These are phyloP conservation scores for Penicillium brevicompactum DNA, from an alignment of 2,329 filamentous ascomycete species.

Conservation along the genomic window DNA sequence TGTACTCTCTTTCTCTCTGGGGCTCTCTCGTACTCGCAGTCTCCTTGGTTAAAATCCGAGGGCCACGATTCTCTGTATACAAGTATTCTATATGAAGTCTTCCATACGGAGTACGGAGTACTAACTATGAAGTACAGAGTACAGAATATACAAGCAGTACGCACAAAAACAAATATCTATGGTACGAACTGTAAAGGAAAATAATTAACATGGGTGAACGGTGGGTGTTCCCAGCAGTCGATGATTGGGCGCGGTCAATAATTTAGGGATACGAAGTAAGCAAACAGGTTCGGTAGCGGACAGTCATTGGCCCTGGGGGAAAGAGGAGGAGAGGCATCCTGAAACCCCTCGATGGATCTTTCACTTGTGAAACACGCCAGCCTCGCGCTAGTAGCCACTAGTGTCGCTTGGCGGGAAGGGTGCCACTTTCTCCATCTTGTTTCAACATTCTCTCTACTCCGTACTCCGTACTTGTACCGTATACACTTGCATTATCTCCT, in stretches of 20 bases:
- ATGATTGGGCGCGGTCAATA: neutral
- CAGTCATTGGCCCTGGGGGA: neutral
- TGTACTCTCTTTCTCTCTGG: too few species aligned
- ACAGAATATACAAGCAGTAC: too few species aligned
- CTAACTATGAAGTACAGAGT: neutral
- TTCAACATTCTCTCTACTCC: neutral
- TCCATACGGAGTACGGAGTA: neutral
- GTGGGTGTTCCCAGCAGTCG: neutral
- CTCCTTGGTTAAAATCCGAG: too few species aligned
- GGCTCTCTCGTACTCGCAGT: too few species aligned
- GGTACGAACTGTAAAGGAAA: neutral
- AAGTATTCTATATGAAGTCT: too few species aligned
- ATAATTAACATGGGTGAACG: neutral
- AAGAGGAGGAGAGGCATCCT: constrained; percentile 15
- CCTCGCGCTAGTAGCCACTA: constrained; percentile 24
- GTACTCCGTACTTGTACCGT: neutral
- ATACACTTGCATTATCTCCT: neutral
- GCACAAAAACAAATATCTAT: too few species aligned
- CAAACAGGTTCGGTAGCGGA: neutral
- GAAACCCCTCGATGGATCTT: constrained; percentile 30
- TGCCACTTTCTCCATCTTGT: neutral
- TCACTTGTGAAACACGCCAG: constrained; percentile 34
- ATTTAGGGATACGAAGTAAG: neutral
- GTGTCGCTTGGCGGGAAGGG: constrained; percentile 11
- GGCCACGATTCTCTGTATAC: neutral